Evolutionary conservation across 2,329 filamentous ascomycete species (phyloP).

Genomic region (Penicillium rolfsii): DNA sequence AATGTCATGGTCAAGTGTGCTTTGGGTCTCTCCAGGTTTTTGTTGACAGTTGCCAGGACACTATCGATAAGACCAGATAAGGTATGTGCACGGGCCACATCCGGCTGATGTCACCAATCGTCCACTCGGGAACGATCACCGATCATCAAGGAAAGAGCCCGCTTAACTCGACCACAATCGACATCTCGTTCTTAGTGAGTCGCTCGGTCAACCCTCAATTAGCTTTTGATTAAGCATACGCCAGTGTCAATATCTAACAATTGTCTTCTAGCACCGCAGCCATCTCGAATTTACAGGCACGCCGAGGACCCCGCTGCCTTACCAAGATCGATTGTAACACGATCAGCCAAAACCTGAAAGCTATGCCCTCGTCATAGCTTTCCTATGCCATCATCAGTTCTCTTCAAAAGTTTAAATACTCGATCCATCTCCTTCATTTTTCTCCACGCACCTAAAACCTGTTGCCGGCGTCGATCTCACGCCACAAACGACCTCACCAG

Average conservation of each 20-base stretch:
- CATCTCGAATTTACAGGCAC: not conserved
- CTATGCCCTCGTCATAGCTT: not conserved
- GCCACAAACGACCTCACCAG: no score
- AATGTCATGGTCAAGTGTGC: not conserved
- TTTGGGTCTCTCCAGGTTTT: not conserved
- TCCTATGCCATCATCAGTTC: not conserved
- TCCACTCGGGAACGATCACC: not conserved
- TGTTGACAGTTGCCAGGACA: not conserved
- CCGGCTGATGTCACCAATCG: slow-evolving; percentile 5
- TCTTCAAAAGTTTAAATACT: not conserved
- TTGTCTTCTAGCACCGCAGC: not conserved
- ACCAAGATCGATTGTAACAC: not conserved
- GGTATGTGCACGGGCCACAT: slow-evolving; percentile 2
- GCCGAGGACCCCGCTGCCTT: not conserved
- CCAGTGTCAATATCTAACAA: not conserved
- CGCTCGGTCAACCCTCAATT: not conserved
- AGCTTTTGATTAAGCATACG: not conserved
- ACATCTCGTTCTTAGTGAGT: not conserved
- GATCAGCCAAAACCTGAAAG: not conserved
- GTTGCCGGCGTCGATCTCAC: not conserved
- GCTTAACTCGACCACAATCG: not conserved
- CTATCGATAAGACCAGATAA: slow-evolving; percentile 1
- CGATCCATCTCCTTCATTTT: not conserved
- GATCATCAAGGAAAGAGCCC: not conserved
- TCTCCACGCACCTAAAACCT: not conserved